Evolutionary conservation across 1,284 basidiomycete genomes (phyloP).

Genomic region (Neonothopanus nambi): DNA sequence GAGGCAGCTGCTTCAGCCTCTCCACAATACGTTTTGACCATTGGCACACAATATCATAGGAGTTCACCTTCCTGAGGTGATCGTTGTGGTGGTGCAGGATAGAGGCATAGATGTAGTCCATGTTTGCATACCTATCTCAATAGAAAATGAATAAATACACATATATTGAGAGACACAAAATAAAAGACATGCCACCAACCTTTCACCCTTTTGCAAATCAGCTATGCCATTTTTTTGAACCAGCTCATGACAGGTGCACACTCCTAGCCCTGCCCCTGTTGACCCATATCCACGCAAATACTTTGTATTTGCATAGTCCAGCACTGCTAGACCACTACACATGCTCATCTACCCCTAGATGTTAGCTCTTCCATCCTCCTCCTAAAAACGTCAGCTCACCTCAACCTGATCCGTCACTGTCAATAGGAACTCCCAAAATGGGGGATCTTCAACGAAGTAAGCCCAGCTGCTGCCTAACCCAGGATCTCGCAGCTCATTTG

Average conservation of each 20-base stretch:
- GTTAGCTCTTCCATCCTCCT: neutral
- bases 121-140: slow-evolving; percentile 22
- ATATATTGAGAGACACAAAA: neutral
- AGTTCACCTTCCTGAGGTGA: slow-evolving; percentile 7
- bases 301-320: too few relatives aligned
- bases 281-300: slow-evolving; percentile 12
- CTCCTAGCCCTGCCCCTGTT: slow-evolving; percentile 16
- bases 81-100: slow-evolving; percentile 1
- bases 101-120: slow-evolving; percentile 18
- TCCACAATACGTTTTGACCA: slow-evolving; percentile 15
- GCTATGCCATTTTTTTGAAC: slow-evolving; percentile 14
- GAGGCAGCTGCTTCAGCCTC: slow-evolving; percentile 2
- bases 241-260: slow-evolving; percentile 21
- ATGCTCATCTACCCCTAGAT: slow-evolving; percentile 8
- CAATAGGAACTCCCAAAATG: neutral
- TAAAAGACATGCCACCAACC: slow-evolving; percentile 19
- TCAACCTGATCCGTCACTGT: slow-evolving; percentile 4
- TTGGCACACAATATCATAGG: slow-evolving; percentile 24
- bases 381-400: neutral
- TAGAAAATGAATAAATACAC: neutral
- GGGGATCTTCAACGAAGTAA: slow-evolving; percentile 1
- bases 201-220: slow-evolving; percentile 22
- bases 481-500: slow-evolving; percentile 11
- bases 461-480: slow-evolving; percentile 9
- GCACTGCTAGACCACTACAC: slow-evolving; percentile 18